These are phyloP conservation scores for Marsdenia floribunda DNA, from an alignment of 257 asterid species.

Conservation along the genomic window DNA sequence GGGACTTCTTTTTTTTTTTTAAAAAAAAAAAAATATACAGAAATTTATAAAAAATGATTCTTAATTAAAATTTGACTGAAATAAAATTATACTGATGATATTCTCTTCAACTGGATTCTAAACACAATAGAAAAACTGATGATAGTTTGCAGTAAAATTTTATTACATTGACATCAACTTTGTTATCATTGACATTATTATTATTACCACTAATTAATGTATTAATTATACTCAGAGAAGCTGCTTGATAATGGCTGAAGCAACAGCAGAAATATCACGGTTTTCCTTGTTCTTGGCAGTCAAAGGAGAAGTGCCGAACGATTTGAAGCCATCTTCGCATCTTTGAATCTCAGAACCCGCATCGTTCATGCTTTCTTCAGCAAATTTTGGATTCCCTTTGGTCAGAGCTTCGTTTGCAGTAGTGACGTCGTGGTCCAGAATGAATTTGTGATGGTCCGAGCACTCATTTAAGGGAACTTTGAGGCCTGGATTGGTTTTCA, in stretches of 20 bases:
- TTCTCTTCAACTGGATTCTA: too few relatives aligned
- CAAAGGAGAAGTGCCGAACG: slow-evolving; percentile 14
- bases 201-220: too few relatives aligned
- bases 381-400: slow-evolving; percentile 32
- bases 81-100: too few relatives aligned
- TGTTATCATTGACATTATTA: too few relatives aligned
- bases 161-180: too few relatives aligned
- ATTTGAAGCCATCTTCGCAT: slow-evolving; percentile 24
- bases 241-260: slow-evolving; percentile 6
- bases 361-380: slow-evolving; percentile 23
- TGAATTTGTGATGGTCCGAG: not conserved
- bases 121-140: too few relatives aligned
- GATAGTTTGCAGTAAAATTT: too few relatives aligned
- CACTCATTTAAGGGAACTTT: slow-evolving; percentile 13
- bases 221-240: not conserved
- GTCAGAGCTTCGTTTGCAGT: slow-evolving; percentile 26
- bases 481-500: not conserved
- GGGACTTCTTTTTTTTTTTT: too few relatives aligned
- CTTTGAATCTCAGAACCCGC: slow-evolving; percentile 12
- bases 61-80: too few relatives aligned
- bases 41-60: too few relatives aligned
- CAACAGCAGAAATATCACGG: slow-evolving; percentile 5
- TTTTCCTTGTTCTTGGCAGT: slow-evolving; percentile 10
- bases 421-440: not conserved
- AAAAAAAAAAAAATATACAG: too few relatives aligned